Percentiles rank a stretch among this genome's conserved stretches.
Conservation (phyloP, 345 rosid species). For the Brassica nigra region DNA sequence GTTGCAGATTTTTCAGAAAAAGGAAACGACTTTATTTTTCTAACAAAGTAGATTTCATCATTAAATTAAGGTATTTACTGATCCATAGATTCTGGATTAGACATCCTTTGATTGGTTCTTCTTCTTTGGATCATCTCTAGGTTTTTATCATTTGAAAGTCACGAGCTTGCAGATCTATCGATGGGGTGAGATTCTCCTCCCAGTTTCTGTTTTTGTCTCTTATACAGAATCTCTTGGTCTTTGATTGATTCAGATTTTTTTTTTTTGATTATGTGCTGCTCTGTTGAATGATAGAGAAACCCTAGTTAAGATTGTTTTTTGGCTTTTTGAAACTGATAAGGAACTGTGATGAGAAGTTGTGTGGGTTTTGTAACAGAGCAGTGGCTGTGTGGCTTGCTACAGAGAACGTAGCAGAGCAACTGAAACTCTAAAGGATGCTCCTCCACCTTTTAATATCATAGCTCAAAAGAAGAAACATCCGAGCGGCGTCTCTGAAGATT, state of each 20-base stretch:
- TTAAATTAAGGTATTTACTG: slow-evolving; percentile 21
- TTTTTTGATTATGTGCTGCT: slow-evolving; percentile 15
- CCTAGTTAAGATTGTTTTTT: slow-evolving; percentile 6
- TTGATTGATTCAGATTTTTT: slow-evolving; percentile 30
- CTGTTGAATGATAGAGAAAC: slow-evolving; percentile 1
- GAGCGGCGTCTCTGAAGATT: slow-evolving; percentile 52
- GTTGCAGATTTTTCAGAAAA: background rate
- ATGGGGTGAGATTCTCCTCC: slow-evolving; percentile 70
- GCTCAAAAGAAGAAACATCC: slow-evolving; percentile 41
- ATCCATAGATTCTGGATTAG: slow-evolving; percentile 24
- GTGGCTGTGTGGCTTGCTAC: slow-evolving; percentile 84
- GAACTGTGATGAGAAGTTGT: slow-evolving; percentile 28
- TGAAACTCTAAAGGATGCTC: slow-evolving; percentile 26
- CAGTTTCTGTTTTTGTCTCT: slow-evolving; percentile 18
- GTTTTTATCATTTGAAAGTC: slow-evolving; percentile 20
- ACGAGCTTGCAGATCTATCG: slow-evolving; percentile 48
- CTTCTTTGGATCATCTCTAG: slow-evolving; percentile 27
- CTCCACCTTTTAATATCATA: slow-evolving; percentile 35
- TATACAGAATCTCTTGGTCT: background rate
- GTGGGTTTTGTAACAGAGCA: slow-evolving; percentile 74
- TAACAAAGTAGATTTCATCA: slow-evolving; percentile 20
- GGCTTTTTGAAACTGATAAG: background rate
- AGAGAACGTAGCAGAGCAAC: slow-evolving; percentile 43
- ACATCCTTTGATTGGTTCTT: slow-evolving; percentile 24
- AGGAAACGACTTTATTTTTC: slow-evolving; percentile 31